phyloP scores from a whole-genome alignment of 305 asterid species.

The Plantago coronopus region DNA sequence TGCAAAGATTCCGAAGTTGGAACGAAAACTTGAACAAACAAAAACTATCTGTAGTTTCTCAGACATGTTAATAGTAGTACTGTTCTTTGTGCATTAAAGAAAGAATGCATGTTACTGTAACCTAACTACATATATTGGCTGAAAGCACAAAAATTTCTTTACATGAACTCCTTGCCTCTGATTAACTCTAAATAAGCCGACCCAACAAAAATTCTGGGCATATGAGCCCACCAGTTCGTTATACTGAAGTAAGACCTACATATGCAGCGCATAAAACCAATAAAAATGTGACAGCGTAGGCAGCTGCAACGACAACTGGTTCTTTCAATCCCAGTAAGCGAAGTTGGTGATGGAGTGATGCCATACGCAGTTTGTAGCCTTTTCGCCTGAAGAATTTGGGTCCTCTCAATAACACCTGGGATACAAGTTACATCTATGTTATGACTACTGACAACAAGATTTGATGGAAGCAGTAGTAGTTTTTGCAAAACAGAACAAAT shows the following conservation, averaged over 20 bases:
- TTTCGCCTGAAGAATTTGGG: slow-evolving; percentile 39
- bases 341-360: slow-evolving; percentile 67
- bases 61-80: too few relatives aligned
- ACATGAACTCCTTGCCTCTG: slow-evolving; percentile 1
- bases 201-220: too few relatives aligned
- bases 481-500: slow-evolving; percentile 3
- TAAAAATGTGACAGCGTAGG: slow-evolving; percentile 50
- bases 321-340: slow-evolving; percentile 60
- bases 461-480: too few relatives aligned
- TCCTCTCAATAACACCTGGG: slow-evolving; percentile 47
- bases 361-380: slow-evolving; percentile 43
- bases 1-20: too few relatives aligned
- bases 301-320: slow-evolving; percentile 61
- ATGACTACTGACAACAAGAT: too few relatives aligned
- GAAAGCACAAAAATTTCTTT: not conserved
- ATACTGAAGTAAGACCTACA: slow-evolving; percentile 65
- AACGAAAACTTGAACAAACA: too few relatives aligned
- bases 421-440: slow-evolving; percentile 3
- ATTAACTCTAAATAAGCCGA: too few relatives aligned
- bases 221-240: slow-evolving; percentile 10
- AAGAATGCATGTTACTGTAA: too few relatives aligned
- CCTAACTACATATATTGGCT: not conserved
- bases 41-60: too few relatives aligned
- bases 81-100: too few relatives aligned
- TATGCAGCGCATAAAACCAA: slow-evolving; percentile 63